Base-by-base conservation (phyloP, 2,329 filamentous ascomycete genomes). In the Aspergillus texensis region DNA sequence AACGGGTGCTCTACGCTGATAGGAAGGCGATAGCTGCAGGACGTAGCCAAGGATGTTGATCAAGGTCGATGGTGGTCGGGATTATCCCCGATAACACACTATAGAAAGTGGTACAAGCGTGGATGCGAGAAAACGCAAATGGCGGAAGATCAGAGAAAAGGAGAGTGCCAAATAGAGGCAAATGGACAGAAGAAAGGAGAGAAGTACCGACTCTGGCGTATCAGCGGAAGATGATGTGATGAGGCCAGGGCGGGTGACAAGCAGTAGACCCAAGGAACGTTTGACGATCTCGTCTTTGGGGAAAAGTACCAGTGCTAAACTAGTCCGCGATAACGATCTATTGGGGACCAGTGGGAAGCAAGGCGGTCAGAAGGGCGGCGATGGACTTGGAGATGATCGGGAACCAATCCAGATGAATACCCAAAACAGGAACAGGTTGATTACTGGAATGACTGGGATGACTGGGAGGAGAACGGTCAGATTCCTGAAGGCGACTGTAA, bases 311-410 rank as follows among this genome's bases (percentile, higher is more conserved):
- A n/a, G 68, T 71, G 34, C 39, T 41, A 41, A 68, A 68, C 71
- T 70, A 21, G 43, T 24, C 12, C 67, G 67, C 69, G 73, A 75
- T 74, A 76, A 75, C 71, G 70, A 72, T 65, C 65, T 68, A 71
- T 67, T 64, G 60, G 62, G 61, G 62, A 64, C 61, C 56, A 36
- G 50, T 41, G 39, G 39, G 39, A 41, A n/a, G 39, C 39, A 70
- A 73, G 72, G 74, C 73, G 74, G 74, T 75, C 71, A 75, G 72
- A 58, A 71, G 71, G 68, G 73, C 71, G 72, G 71, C 66, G 66
- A 67, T 69, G 65, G 62, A 16, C 10, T 55, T 39, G 52, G 32
- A 28, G 52, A 41, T 26, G 24, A 55, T 55, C 52, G 34, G 21
- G 56, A 54, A 36, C 45, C 61, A 64, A 59, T 53, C 28, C 52